phyloP scores from a whole-genome alignment of 768 basidiomycete genomes.

The Boletus reticuloceps region DNA sequence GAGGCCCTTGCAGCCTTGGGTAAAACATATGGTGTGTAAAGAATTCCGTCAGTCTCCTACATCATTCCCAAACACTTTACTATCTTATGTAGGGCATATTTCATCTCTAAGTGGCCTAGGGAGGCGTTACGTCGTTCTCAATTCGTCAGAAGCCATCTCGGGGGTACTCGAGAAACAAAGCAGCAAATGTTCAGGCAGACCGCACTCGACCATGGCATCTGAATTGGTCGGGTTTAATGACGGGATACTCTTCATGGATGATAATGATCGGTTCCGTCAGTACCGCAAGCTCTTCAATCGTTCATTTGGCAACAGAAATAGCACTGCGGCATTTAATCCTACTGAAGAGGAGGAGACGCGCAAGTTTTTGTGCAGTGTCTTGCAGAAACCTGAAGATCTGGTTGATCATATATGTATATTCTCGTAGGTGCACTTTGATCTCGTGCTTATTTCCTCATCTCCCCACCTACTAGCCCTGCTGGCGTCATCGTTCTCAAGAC shows the following conservation, averaged over 20 bases:
- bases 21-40: constrained; percentile 45
- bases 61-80: constrained; percentile 5
- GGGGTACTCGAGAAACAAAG: constrained; percentile 55
- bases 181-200: constrained; percentile 44
- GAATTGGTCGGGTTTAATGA: constrained; percentile 19
- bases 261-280: constrained; percentile 8
- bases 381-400: constrained; percentile 13
- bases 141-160: constrained; percentile 41
- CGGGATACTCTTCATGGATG: constrained; percentile 6
- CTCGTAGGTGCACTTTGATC: constrained; percentile 9
- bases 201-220: constrained; percentile 12
- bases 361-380: constrained; percentile 16
- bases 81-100: constrained; percentile 22
- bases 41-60: not conserved
- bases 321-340: constrained; percentile 6
- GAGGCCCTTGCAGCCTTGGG: constrained; percentile 51
- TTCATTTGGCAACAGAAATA: constrained; percentile 10
- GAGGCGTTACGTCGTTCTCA: constrained; percentile 49
- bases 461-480: constrained; percentile 3
- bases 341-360: constrained; percentile 19
- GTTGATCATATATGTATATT: constrained; percentile 14
- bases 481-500: constrained; percentile 35
- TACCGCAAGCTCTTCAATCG: constrained; percentile 13
- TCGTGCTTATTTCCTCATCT: not conserved
- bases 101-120: constrained; percentile 34